phyloP scores from a whole-genome alignment of 2,329 filamentous ascomycete species.

The Ophiostoma pallidulum region DNA sequence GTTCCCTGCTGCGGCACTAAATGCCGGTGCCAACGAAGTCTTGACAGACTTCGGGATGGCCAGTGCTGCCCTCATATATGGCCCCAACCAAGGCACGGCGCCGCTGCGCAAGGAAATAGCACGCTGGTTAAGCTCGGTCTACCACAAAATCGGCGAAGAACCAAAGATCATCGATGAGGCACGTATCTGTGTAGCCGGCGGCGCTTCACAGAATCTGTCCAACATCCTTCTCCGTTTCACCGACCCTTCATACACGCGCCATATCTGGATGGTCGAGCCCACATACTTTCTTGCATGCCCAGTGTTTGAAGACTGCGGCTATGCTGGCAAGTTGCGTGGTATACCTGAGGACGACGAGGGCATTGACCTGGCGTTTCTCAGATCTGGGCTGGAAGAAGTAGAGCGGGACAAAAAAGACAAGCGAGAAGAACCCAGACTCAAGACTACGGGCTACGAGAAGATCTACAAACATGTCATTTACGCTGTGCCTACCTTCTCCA shows the following conservation, averaged over 20 bases:
- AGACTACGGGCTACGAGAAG: slow-evolving; percentile 33
- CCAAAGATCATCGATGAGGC: slow-evolving; percentile 24
- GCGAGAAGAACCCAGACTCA: neutral
- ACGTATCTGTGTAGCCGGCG: slow-evolving; percentile 54
- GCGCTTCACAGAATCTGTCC: slow-evolving; percentile 56
- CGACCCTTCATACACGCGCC: slow-evolving; percentile 52
- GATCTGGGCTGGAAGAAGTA: slow-evolving; percentile 15
- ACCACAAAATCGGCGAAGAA: slow-evolving; percentile 22
- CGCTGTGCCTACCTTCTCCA: slow-evolving; percentile 59
- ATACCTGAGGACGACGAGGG: slow-evolving; percentile 56
- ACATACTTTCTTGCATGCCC: slow-evolving; percentile 57
- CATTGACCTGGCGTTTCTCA: slow-evolving; percentile 47
- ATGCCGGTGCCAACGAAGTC: slow-evolving; percentile 39
- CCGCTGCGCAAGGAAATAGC: slow-evolving; percentile 46
- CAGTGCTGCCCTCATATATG: slow-evolving; percentile 33
- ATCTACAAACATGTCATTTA: slow-evolving; percentile 61
- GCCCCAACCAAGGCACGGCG: slow-evolving; percentile 49
- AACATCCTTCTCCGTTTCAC: slow-evolving; percentile 55
- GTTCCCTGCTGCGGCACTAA: slow-evolving; percentile 45
- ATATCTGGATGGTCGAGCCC: slow-evolving; percentile 57
- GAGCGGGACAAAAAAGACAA: slow-evolving; percentile 3
- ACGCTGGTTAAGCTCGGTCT: slow-evolving; percentile 51
- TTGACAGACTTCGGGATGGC: slow-evolving; percentile 26
- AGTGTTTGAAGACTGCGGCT: slow-evolving; percentile 57
- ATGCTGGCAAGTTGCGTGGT: slow-evolving; percentile 45